Percentiles rank a stretch among this genome's conserved stretches.
These are phyloP conservation scores for Bauhinia variegata DNA, from an alignment of 306 rosid genomes.

Conservation along the genomic window DNA sequence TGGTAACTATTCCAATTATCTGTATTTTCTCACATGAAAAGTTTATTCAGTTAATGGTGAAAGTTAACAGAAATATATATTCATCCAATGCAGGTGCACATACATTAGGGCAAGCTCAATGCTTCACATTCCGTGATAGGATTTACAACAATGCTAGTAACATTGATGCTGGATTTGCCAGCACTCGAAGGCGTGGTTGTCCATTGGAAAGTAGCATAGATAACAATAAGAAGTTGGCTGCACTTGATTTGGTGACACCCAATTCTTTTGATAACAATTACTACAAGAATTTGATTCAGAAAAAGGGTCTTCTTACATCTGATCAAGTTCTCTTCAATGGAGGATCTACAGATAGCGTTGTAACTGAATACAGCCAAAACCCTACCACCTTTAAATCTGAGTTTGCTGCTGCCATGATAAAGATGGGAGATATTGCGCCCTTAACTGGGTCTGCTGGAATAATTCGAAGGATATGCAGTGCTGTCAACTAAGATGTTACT, in stretches of 20 bases:
- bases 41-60: background rate
- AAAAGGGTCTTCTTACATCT: constrained; percentile 39
- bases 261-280: constrained; percentile 41
- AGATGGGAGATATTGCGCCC: too few relatives aligned
- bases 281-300: constrained; percentile 38
- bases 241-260: constrained; percentile 44
- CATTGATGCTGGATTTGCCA: constrained; percentile 40
- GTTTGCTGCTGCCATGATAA: too few relatives aligned
- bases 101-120: constrained; percentile 40
- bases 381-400: too few relatives aligned
- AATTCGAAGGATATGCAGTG: too few relatives aligned
- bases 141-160: constrained; percentile 31
- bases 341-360: too few relatives aligned
- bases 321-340: constrained; percentile 19
- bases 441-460: too few relatives aligned
- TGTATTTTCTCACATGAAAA: too few relatives aligned
- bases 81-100: constrained; percentile 20
- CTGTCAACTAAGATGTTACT: too few relatives aligned
- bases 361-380: too few relatives aligned
- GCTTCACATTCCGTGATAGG: constrained; percentile 31
- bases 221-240: constrained; percentile 28
- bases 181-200: constrained; percentile 32
- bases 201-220: background rate
- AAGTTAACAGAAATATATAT: background rate
- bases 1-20: too few relatives aligned